Evolutionary conservation across 2,329 filamentous ascomycete species (phyloP).

Genomic region (Aureobasidium sp.): DNA sequence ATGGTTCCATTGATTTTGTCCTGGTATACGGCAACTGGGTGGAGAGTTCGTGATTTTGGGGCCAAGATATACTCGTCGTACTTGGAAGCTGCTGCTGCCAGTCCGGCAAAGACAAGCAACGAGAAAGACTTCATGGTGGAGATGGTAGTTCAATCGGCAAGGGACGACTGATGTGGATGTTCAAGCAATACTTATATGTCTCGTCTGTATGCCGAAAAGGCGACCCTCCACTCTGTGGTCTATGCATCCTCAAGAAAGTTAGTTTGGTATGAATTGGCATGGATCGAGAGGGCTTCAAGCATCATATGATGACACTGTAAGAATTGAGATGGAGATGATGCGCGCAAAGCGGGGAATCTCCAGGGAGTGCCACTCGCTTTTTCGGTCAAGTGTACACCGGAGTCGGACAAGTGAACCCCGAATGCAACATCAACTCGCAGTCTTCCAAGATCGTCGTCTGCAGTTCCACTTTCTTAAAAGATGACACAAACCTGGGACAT

Average conservation of each 20-base stretch:
- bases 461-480: not conserved
- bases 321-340: not conserved
- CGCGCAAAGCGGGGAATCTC: not conserved
- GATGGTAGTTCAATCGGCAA: not conserved
- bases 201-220: not conserved
- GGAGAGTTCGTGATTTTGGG: constrained; percentile 32
- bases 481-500: not conserved
- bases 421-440: not conserved
- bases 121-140: not conserved
- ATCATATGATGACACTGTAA: not conserved
- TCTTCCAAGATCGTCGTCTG: not conserved
- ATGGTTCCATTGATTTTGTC: constrained; percentile 36
- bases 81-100: constrained; percentile 19
- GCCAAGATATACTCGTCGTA: constrained; percentile 39
- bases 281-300: not conserved
- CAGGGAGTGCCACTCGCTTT: not conserved
- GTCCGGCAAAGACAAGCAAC: not conserved
- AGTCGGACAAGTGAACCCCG: not conserved
- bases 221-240: not conserved
- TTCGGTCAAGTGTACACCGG: not conserved
- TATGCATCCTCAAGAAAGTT: not conserved
- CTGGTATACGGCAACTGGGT: constrained; percentile 33
- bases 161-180: too few species aligned
- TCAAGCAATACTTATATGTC: not conserved
- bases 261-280: not conserved